A percentile compares a stretch with the other conserved stretches of the same genome.
Conservation (phyloP, 129 eudicot species). For the Flaveria linearis region DNA sequence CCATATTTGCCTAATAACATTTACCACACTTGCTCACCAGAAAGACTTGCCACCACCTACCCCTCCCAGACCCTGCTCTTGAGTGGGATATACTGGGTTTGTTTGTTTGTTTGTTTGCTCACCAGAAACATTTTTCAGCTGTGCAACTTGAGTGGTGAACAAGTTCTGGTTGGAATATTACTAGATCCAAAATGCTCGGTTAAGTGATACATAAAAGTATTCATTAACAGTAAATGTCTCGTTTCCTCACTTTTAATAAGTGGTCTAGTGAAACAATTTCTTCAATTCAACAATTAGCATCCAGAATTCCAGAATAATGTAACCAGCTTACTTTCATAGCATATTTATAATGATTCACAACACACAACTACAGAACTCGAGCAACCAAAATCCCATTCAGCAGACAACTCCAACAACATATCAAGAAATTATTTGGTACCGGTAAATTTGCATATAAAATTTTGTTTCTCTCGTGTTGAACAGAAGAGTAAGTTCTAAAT, state of each 20-base stretch:
- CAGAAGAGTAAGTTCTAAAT: neutral
- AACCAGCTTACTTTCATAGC: neutral
- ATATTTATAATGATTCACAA: neutral
- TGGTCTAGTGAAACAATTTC: neutral
- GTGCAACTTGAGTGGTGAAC: neutral
- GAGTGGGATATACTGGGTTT: too few relatives aligned
- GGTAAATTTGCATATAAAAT: neutral
- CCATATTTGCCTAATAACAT: neutral
- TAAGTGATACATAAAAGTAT: neutral
- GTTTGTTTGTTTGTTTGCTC: too few relatives aligned
- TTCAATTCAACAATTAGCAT: slow-evolving; percentile 5
- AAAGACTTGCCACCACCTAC: too few relatives aligned
- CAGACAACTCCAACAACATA: neutral
- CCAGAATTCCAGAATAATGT: neutral
- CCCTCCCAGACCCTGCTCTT: too few relatives aligned
- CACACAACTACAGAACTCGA: neutral
- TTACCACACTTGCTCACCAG: neutral
- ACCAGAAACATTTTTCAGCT: neutral
- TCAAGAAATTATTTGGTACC: neutral
- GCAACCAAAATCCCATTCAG: neutral
- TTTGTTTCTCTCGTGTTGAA: neutral
- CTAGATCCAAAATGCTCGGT: neutral
- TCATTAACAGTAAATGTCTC: neutral
- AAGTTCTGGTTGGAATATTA: neutral
- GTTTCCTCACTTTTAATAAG: neutral